phyloP scores from a whole-genome alignment of 257 asterid genomes.

The Rauvolfia tetraphylla region DNA sequence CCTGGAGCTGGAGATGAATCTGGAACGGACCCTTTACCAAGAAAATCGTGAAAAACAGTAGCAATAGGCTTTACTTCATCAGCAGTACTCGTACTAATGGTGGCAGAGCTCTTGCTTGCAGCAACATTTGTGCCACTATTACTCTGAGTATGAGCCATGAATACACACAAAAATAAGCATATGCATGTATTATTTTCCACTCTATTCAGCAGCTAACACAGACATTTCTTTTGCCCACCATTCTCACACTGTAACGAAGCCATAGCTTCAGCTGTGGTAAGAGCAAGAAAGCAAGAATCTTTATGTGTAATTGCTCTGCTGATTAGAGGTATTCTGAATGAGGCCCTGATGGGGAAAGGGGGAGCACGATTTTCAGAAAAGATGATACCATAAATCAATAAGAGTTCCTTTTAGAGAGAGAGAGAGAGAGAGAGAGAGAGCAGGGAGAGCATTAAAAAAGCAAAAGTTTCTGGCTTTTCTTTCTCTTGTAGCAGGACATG shows the following conservation, averaged over 20 bases:
- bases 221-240: slow-evolving; percentile 14
- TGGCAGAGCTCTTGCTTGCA: slow-evolving; percentile 7
- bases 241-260: slow-evolving; percentile 24
- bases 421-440: background rate
- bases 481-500: slow-evolving; percentile 9
- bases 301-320: background rate
- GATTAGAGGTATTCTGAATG: slow-evolving; percentile 7
- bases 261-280: slow-evolving; percentile 12
- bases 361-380: slow-evolving; percentile 49
- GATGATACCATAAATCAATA: slow-evolving; percentile 18
- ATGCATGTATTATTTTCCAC: slow-evolving; percentile 6
- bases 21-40: slow-evolving; percentile 54
- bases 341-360: slow-evolving; percentile 27
- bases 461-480: slow-evolving; percentile 49
- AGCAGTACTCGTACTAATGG: slow-evolving; percentile 33
- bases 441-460: slow-evolving; percentile 37
- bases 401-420: too few relatives aligned
- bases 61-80: slow-evolving; percentile 49
- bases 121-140: slow-evolving; percentile 29
- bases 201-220: slow-evolving; percentile 22
- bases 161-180: background rate
- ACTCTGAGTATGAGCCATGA: slow-evolving; percentile 74
- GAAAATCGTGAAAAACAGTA: slow-evolving; percentile 78
- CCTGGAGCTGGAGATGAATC: slow-evolving; percentile 34
- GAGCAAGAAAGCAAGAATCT: slow-evolving; percentile 29